Conservation (phyloP, 768 basidiomycete species). For the Dictyophora rubrovolvata region DNA sequence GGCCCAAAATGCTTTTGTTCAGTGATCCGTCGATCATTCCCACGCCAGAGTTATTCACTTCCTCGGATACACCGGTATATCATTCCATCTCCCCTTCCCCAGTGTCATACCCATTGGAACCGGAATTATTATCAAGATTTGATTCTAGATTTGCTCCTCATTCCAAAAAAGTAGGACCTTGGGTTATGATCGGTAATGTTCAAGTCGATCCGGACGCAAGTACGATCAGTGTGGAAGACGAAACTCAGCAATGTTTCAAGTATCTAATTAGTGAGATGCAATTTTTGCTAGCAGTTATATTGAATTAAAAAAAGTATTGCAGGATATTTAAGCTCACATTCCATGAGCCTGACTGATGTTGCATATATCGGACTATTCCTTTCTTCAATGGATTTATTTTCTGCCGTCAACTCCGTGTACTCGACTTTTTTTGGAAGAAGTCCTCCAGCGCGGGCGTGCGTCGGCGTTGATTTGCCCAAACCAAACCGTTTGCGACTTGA, state of each 20-base stretch:
- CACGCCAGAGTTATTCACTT: conserved; percentile 47
- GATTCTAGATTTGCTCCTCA: neutral
- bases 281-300: neutral
- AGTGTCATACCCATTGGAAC: conserved; percentile 14
- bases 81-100: conserved; percentile 5
- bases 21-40: conserved; percentile 14
- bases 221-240: conserved; percentile 48
- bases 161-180: conserved; percentile 36
- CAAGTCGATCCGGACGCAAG: conserved; percentile 18
- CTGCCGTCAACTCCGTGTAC: conserved; percentile 69
- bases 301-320: neutral
- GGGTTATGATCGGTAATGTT: conserved; percentile 62
- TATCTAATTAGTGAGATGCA: conserved; percentile 45
- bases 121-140: neutral
- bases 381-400: conserved; percentile 73
- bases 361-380: conserved; percentile 76
- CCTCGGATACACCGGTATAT: conserved; percentile 11
- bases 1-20: conserved; percentile 34
- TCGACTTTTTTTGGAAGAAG: conserved; percentile 76
- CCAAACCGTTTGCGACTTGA: conserved; percentile 59
- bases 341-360: conserved; percentile 47
- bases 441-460: conserved; percentile 92
- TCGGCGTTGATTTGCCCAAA: conserved; percentile 61
- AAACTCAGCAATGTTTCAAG: conserved; percentile 61
- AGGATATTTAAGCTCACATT: conserved; percentile 32